Conservation (phyloP, 108 stramenopile genomes). For the Asterionellopsis glacialis region DNA sequence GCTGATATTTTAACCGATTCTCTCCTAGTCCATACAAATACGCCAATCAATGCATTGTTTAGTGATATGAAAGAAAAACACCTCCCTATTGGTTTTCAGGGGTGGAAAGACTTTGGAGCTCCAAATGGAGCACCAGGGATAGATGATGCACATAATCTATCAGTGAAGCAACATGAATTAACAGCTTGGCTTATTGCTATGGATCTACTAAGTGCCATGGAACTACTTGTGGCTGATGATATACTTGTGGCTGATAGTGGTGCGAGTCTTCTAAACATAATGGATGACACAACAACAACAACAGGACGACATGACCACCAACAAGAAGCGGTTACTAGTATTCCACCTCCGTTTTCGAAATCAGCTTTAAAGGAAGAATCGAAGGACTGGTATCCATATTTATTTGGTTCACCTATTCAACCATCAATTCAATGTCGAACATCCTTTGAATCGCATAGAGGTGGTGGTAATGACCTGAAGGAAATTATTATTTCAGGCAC, state of each 20-base stretch:
- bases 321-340: too few relatives aligned
- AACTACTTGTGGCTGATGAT: slow-evolving; percentile 35
- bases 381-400: background rate
- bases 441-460: slow-evolving; percentile 44
- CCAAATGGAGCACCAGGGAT: slow-evolving; percentile 59
- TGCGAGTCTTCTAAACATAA: too few relatives aligned
- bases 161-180: slow-evolving; percentile 68
- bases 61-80: background rate
- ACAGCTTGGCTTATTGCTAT: slow-evolving; percentile 79
- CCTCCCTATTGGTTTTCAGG: slow-evolving; percentile 57
- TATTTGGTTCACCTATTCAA: background rate
- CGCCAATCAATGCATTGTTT: background rate
- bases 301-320: too few relatives aligned
- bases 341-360: background rate
- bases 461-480: slow-evolving; percentile 10
- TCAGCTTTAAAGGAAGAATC: background rate
- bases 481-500: slow-evolving; percentile 25
- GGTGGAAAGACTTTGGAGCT: slow-evolving; percentile 83
- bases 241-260: too few relatives aligned
- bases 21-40: background rate
- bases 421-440: slow-evolving; percentile 34
- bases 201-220: slow-evolving; percentile 71
- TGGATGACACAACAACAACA: too few relatives aligned
- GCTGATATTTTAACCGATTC: background rate
- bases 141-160: slow-evolving; percentile 73